Evolutionary conservation across 2,329 filamentous ascomycete genomes (phyloP).

Genomic region (Drechslerella coelobrocha): DNA sequence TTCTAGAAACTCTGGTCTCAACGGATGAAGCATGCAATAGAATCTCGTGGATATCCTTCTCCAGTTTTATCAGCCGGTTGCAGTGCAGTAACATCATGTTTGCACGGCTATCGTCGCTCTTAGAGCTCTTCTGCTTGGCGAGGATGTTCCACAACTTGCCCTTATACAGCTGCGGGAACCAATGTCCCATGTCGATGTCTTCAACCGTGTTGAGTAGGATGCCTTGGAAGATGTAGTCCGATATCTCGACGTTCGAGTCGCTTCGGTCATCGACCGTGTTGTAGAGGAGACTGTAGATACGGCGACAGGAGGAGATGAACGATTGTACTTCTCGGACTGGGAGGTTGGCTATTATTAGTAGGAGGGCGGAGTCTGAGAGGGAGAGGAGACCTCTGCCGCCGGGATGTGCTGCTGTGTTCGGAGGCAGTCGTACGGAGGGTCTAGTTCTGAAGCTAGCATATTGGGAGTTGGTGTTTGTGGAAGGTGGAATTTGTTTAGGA

Average conservation of each 20-base stretch:
- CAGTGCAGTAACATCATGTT: not conserved
- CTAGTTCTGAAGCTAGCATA: no score
- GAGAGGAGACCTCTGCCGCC: not conserved
- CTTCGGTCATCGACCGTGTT: not conserved
- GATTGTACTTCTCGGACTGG: not conserved
- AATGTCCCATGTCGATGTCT: not conserved
- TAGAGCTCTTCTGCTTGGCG: not conserved
- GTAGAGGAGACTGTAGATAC: not conserved
- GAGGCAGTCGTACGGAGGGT: no score
- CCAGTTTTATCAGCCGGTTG: not conserved
- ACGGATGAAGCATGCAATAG: not conserved
- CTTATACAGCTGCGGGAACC: not conserved
- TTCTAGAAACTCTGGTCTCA: not conserved
- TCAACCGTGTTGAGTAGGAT: not conserved
- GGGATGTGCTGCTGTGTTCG: not conserved
- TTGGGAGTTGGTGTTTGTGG: no score
- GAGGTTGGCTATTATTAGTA: not conserved
- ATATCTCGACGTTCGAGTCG: not conserved
- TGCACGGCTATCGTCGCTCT: no score
- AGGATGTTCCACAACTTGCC: not conserved
- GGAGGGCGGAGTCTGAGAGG: not conserved
- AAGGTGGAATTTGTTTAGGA: no score
- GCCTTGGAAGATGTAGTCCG: not conserved
- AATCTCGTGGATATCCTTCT: not conserved
- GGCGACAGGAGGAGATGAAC: not conserved